Evolutionary conservation across 345 rosid genomes (phyloP).

Genomic region (Gossypium longicalyx): DNA sequence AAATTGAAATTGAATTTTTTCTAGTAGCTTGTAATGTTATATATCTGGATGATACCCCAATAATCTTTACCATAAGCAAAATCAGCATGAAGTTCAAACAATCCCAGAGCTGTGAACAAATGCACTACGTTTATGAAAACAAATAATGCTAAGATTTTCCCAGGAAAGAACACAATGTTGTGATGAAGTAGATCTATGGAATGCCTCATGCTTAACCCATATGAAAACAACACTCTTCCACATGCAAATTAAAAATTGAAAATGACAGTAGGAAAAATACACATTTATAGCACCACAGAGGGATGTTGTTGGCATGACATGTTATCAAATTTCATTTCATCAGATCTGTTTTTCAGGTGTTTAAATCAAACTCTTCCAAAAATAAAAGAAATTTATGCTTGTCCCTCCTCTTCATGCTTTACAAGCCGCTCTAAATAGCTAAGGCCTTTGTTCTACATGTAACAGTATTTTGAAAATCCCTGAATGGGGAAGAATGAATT

Average conservation of each 20-base stretch:
- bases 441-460: conserved; percentile 25
- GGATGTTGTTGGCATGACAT: neutral
- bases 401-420: conserved; percentile 25
- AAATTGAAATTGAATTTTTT: too few relatives aligned
- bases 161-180: too few relatives aligned
- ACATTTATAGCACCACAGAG: neutral
- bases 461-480: conserved; percentile 11
- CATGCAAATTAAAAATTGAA: too few relatives aligned
- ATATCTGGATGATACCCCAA: too few relatives aligned
- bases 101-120: neutral
- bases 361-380: conserved; percentile 11
- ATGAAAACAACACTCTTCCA: too few relatives aligned
- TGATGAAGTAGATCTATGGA: neutral
- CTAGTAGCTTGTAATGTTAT: too few relatives aligned
- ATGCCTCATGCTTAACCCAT: too few relatives aligned
- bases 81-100: neutral
- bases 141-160: neutral
- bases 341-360: neutral
- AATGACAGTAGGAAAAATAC: neutral
- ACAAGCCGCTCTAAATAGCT: conserved; percentile 31
- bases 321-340: neutral
- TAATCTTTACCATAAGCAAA: neutral
- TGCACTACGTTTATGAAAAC: neutral
- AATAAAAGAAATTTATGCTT: conserved; percentile 5
- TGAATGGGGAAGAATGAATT: neutral